Evolutionary conservation across 2,329 filamentous ascomycete species (phyloP).

Genomic region (Blumeriella jaapii): DNA sequence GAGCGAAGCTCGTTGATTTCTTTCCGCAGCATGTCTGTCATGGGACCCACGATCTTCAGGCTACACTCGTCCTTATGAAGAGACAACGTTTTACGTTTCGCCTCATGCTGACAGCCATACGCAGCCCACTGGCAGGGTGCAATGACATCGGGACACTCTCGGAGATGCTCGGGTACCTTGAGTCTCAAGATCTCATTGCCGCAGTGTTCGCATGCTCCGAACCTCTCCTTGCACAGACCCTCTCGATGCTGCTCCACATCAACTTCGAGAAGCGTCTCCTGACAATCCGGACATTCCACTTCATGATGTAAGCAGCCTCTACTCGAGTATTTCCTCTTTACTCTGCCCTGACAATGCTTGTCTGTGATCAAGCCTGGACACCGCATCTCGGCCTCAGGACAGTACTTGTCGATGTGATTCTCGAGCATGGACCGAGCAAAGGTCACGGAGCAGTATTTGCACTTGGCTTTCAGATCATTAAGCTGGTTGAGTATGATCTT

Average conservation of each 20-base stretch:
- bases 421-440: constrained; percentile 43
- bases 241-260: constrained; percentile 37
- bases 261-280: constrained; percentile 33
- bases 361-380: constrained; percentile 35
- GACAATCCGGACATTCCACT: constrained; percentile 42
- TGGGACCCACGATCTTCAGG: constrained; percentile 41
- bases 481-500: constrained; percentile 48
- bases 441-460: constrained; percentile 43
- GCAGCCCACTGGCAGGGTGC: constrained; percentile 36
- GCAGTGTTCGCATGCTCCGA: constrained; percentile 22
- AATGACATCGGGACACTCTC: constrained; percentile 35
- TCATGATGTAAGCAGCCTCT: constrained; percentile 44
- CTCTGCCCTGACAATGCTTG: constrained; percentile 37
- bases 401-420: constrained; percentile 45
- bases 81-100: constrained; percentile 31
- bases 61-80: constrained; percentile 38
- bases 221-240: constrained; percentile 33
- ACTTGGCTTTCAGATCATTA: constrained; percentile 46
- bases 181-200: constrained; percentile 19
- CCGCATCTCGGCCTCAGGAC: constrained; percentile 41
- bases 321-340: constrained; percentile 39
- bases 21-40: constrained; percentile 35
- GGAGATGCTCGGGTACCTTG: constrained; percentile 24
- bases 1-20: constrained; percentile 31
- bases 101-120: constrained; percentile 36